Conservation (phyloP, 306 rosid genomes). For the Prosopis cineraria region DNA sequence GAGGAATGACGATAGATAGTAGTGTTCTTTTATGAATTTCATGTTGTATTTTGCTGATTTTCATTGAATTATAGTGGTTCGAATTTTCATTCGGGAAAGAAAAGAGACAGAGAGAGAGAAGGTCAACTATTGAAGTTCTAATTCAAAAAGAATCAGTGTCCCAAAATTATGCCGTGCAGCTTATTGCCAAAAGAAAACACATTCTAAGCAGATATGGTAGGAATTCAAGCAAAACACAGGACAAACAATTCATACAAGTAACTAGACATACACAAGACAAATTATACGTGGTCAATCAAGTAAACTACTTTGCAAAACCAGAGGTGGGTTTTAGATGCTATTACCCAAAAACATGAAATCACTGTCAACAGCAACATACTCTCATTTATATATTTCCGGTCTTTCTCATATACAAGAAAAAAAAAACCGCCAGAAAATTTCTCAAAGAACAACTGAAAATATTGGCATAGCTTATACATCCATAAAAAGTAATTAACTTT, state of each 20-base stretch:
- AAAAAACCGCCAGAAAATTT: not conserved
- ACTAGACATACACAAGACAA: not conserved
- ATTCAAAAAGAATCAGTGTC: not conserved
- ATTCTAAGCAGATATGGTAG: conserved; percentile 11
- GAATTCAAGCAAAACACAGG: not conserved
- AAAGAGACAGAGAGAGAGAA: too few relatives aligned
- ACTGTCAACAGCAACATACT: not conserved
- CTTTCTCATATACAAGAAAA: not conserved
- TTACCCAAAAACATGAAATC: not conserved
- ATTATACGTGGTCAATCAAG: not conserved
- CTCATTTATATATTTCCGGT: not conserved
- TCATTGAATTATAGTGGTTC: too few relatives aligned
- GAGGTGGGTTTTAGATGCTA: not conserved
- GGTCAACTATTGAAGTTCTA: not conserved
- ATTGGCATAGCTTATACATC: conserved; percentile 7
- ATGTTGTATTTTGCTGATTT: too few relatives aligned
- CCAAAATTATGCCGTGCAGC: not conserved
- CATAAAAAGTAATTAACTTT: not conserved
- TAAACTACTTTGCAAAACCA: not conserved
- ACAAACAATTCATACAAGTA: not conserved
- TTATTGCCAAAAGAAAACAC: conserved; percentile 1
- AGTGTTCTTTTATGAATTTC: too few relatives aligned
- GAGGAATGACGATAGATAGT: too few relatives aligned
- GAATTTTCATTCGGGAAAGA: too few relatives aligned
- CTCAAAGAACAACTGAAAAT: not conserved